A percentile compares a stretch with the other conserved stretches of the same genome.
phyloP scores from a whole-genome alignment of 768 basidiomycete species.

The Podaxis sp. region DNA sequence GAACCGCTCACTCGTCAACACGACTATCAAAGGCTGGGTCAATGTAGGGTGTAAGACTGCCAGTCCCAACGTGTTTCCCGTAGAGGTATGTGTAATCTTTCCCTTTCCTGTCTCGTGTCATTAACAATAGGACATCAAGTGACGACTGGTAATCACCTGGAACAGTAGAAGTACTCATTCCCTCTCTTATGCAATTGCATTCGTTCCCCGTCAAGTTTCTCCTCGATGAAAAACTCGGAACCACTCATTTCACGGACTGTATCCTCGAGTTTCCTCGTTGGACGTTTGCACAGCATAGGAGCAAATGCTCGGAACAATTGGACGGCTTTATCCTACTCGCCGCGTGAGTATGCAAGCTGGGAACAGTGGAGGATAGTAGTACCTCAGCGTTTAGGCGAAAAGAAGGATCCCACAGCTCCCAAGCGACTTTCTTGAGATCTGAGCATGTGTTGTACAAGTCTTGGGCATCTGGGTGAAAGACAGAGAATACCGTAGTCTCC shows the following conservation, averaged over 20 bases:
- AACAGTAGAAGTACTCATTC: slow-evolving; percentile 89
- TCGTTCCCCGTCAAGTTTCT: slow-evolving; percentile 95
- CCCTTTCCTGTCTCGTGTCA: slow-evolving; percentile 56
- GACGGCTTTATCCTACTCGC: slow-evolving; percentile 70
- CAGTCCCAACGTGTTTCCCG: slow-evolving; percentile 75
- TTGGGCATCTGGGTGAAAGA: slow-evolving; percentile 93
- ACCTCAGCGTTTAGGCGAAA: slow-evolving; percentile 62
- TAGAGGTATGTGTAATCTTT: slow-evolving; percentile 92
- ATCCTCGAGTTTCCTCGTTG: slow-evolving; percentile 75
- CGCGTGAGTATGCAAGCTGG: neutral
- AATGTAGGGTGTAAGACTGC: slow-evolving; percentile 87
- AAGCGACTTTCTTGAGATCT: slow-evolving; percentile 90
- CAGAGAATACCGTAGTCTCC: slow-evolving; percentile 87
- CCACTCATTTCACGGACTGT: slow-evolving; percentile 83
- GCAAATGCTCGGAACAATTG: slow-evolving; percentile 84
- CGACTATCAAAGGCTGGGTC: slow-evolving; percentile 68
- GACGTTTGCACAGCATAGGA: slow-evolving; percentile 93
- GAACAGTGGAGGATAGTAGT: neutral
- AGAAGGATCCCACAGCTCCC: slow-evolving; percentile 78
- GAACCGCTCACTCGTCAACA: slow-evolving; percentile 68
- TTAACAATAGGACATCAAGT: neutral
- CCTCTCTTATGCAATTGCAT: slow-evolving; percentile 95
- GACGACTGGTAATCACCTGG: slow-evolving; percentile 48
- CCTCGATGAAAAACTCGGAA: slow-evolving; percentile 83
- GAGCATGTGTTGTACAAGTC: slow-evolving; percentile 96